Evolutionary conservation across 768 basidiomycete genomes (phyloP).

Genomic region (Suillus lakei): DNA sequence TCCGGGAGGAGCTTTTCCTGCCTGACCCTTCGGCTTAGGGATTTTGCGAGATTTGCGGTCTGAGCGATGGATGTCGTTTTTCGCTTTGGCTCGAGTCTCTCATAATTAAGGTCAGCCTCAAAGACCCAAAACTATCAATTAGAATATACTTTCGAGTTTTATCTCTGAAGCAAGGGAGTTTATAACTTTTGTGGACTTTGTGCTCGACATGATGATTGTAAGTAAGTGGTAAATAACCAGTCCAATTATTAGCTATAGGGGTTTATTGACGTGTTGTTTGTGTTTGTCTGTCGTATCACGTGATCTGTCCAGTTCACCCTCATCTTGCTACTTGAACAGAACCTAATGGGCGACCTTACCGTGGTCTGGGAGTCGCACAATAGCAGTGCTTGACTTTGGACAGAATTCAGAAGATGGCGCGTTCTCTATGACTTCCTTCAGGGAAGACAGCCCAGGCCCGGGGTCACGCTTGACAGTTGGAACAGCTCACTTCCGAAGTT

Average conservation of each 20-base stretch:
- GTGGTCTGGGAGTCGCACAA: too few relatives aligned
- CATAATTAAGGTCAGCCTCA: background rate
- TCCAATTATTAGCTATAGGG: too few relatives aligned
- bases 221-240: too few relatives aligned
- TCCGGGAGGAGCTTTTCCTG: background rate
- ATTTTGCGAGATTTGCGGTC: background rate
- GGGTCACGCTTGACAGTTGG: too few relatives aligned
- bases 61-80: background rate
- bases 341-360: background rate
- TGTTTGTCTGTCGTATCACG: background rate
- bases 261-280: constrained; percentile 2
- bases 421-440: too few relatives aligned
- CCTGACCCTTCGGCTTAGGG: background rate
- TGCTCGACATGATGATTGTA: background rate
- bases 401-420: too few relatives aligned
- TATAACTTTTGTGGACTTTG: background rate
- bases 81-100: background rate
- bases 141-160: background rate
- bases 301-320: background rate
- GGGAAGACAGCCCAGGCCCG: too few relatives aligned
- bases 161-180: background rate
- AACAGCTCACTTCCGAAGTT: too few relatives aligned
- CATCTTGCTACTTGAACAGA: background rate
- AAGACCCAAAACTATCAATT: background rate
- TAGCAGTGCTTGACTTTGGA: too few relatives aligned